Evolutionary conservation across 116 monocot species (phyloP).

Genomic region (Iris pallida): DNA sequence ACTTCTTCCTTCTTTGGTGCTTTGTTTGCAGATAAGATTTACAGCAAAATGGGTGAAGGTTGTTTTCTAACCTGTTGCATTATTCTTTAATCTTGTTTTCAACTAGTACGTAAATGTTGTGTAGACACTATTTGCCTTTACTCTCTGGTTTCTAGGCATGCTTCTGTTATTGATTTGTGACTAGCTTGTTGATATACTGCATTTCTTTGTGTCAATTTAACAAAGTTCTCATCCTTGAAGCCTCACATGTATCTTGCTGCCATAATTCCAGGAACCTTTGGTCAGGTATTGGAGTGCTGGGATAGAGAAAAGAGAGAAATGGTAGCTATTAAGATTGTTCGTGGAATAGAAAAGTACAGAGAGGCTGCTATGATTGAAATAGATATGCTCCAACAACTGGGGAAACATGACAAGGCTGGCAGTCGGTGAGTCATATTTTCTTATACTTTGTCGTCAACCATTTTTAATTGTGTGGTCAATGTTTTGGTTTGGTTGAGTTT

Average conservation of each 20-base stretch:
- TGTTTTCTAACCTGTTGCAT: slow-evolving; percentile 9
- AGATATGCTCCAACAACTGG: slow-evolving; percentile 67
- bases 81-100: no score
- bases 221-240: no score
- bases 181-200: no score
- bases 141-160: no score
- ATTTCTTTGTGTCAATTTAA: no score
- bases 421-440: slow-evolving; percentile 39
- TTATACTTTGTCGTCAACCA: neutral
- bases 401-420: slow-evolving; percentile 39
- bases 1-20: neutral
- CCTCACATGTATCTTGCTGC: neutral
- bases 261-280: slow-evolving; percentile 64
- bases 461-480: neutral
- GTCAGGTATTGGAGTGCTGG: slow-evolving; percentile 90
- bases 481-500: slow-evolving; percentile 12
- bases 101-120: no score
- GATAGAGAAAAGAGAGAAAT: slow-evolving; percentile 80
- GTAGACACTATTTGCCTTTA: no score
- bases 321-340: slow-evolving; percentile 85
- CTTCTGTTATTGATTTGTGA: no score
- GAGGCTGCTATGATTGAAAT: slow-evolving; percentile 91
- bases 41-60: slow-evolving; percentile 97
- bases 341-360: slow-evolving; percentile 68
- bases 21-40: slow-evolving; percentile 61